Percentiles rank a stretch among this genome's conserved stretches.
Evolutionary conservation across 2,329 filamentous ascomycete species (phyloP).

Genomic region (Apiospora hydei): DNA sequence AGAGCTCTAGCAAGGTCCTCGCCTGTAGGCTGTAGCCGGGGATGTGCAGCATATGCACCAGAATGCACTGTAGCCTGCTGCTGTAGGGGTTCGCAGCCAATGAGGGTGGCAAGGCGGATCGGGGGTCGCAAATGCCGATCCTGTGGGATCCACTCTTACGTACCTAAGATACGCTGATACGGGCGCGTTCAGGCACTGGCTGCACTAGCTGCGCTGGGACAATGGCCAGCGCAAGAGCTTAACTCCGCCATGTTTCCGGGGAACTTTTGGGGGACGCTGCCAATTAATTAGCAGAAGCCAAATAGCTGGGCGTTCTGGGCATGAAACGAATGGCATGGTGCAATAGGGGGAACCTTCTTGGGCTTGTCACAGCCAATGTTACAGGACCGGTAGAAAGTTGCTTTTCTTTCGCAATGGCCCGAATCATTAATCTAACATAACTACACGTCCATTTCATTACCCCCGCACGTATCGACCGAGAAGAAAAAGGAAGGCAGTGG

Average conservation of each 20-base stretch:
- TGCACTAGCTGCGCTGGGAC: not conserved
- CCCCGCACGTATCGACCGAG: not conserved
- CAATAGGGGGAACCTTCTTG: slow-evolving; percentile 7
- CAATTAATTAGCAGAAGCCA: slow-evolving; percentile 6
- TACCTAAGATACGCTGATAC: not conserved
- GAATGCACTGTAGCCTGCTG: not conserved
- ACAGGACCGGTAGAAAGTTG: not conserved
- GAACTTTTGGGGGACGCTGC: not conserved
- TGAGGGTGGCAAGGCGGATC: not conserved
- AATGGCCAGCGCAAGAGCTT: not conserved
- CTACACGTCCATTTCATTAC: not conserved
- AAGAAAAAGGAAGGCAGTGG: not conserved
- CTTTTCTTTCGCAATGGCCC: not conserved
- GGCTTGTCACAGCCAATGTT: slow-evolving; percentile 10
- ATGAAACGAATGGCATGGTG: slow-evolving; percentile 9
- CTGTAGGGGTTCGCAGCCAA: not conserved
- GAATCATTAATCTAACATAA: not conserved
- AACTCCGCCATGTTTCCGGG: slow-evolving; percentile 7
- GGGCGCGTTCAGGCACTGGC: not conserved
- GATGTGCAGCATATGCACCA: not conserved
- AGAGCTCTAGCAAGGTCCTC: slow-evolving; percentile 1
- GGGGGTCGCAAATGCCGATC: slow-evolving; percentile 13
- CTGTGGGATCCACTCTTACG: slow-evolving; percentile 5
- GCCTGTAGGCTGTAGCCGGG: not conserved
- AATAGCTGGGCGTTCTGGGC: not conserved